A percentile compares a stretch with the other conserved stretches of the same genome.
phyloP scores from a whole-genome alignment of 164 flowering plant genomes.

The Brasenia schreberi region DNA sequence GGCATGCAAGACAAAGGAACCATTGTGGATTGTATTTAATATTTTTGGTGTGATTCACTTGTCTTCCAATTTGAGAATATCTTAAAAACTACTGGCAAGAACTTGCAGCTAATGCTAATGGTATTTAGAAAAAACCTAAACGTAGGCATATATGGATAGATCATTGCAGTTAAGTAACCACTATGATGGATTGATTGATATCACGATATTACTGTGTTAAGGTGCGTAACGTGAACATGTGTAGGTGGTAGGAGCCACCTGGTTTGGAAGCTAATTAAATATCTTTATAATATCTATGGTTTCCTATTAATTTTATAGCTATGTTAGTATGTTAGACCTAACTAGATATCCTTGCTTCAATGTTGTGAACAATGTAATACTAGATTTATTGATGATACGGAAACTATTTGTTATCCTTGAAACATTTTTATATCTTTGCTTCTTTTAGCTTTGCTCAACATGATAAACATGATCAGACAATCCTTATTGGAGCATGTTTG shows the following conservation, averaged over 20 bases:
- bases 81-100: conserved; percentile 68
- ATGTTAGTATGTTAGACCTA: too few relatives aligned
- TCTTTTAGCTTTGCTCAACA: conserved; percentile 35
- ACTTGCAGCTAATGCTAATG: conserved; percentile 47
- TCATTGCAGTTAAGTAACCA: conserved; percentile 50
- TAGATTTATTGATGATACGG: too few relatives aligned
- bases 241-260: background rate
- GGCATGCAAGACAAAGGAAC: conserved; percentile 61
- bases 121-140: conserved; percentile 70
- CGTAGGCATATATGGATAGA: conserved; percentile 84
- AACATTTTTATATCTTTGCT: background rate
- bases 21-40: conserved; percentile 78
- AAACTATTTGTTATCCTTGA: too few relatives aligned
- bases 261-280: background rate
- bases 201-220: conserved; percentile 71
- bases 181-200: conserved; percentile 37
- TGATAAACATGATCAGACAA: conserved; percentile 71
- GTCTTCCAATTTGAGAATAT: conserved; percentile 46
- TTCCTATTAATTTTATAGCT: too few relatives aligned
- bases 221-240: conserved; percentile 17
- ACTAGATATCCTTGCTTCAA: too few relatives aligned
- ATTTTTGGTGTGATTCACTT: conserved; percentile 68
- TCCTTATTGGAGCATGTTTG: conserved; percentile 69
- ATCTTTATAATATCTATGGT: too few relatives aligned
- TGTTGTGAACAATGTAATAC: too few relatives aligned